Base-by-base conservation (phyloP, 768 basidiomycete genomes). In the Suillus placidus region DNA sequence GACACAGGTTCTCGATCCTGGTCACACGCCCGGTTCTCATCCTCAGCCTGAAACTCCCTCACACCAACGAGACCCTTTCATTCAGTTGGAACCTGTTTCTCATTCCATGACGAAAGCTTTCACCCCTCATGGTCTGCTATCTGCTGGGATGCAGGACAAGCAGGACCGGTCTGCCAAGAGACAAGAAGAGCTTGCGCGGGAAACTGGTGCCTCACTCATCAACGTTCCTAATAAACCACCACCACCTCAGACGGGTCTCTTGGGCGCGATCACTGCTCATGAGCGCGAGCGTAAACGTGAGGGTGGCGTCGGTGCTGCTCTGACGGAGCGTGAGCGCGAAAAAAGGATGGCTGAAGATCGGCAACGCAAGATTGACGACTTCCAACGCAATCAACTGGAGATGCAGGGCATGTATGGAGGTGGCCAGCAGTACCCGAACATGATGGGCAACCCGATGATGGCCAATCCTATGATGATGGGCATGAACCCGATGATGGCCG, bases 161-260 rank as follows among this genome's bases (percentile, higher is more conserved):
- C 90, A 96, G 75, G 95, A 97, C 73, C 88, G 97, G 42, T 97
- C 95, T 37, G 97, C 97, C 2, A 96, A 96, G 77, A 85, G 91
- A 61, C 95, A 98, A 72, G 97, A 99, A 76, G 94, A 97, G 76
- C 79, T 93, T 13, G 97, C 97, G 12, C 84, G 96, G 42, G 96
- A 97, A 79, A 89, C 85, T 8, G 97, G 97, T 35, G 92, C 88
- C 18, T 94, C 95, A 5, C 84, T 99, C 62, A 89, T 99, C 80
- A 96, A 97, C 75, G 94, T 99, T n/a, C 94, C 94, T 5, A 88
- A 89, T 73, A 97, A 97, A 74, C 95, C 96, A 0, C 95, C 94
- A 0, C 93, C 94, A 2, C 96, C 97, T 9, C 95, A 97, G 78
- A 94, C 92, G 51, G 97, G 97, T 45, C 84, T 99, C 51, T 88